Evolutionary conservation across 495 filamentous ascomycete genomes (phyloP), one percentile per base, ranked within the genome.

Genomic region (Poronia punctata): DNA sequence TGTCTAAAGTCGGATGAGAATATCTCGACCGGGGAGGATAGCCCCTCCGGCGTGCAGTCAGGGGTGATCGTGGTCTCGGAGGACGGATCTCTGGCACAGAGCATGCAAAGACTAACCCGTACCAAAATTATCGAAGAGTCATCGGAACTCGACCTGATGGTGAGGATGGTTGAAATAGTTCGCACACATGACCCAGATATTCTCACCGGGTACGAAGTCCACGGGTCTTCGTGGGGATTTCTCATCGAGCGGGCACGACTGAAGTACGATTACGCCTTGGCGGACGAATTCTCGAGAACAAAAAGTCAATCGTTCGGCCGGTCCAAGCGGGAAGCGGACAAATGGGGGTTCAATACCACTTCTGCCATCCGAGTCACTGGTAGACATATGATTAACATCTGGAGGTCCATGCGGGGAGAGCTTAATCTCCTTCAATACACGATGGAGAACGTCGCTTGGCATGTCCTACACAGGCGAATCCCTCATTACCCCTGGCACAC

Each of bases 381-480:
- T 3, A 78, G 92, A 46, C 92, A 98, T 54, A 84, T 92, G 68
- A 88, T 98, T 62, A 98, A 97, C 48, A 84, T 97, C 35, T 98
- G 93, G 92, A 77, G 92, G 38, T 88, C 90, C 0, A 96, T 98
- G 88, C 77, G 83, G 35, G 76, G 83, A 41, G 92, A 97, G 64
- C 60, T 97, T 21, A 93, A 84, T 47, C 64, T 98, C 30, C 67
- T 95, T 31, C 88, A 95, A 52, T 97, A 97, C 54, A 92, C 84
- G 0, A 87, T 95, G 82, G 92, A 97, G 60, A 97, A 96, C 54
- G 86, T 98, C 22, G 89, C 79, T 0, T 96, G 92, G 62, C 93
- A 98, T 66, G 63, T 96, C 7, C 65, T 96, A 12, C 88, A 94
- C 54, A 78, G 80, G n/a, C 80, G 92, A 16, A 85, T 96, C 19